A percentile compares a stretch with the other conserved stretches of the same genome.
Conservation (phyloP, 2,329 filamentous ascomycete species). For the Colletotrichum limetticola region DNA sequence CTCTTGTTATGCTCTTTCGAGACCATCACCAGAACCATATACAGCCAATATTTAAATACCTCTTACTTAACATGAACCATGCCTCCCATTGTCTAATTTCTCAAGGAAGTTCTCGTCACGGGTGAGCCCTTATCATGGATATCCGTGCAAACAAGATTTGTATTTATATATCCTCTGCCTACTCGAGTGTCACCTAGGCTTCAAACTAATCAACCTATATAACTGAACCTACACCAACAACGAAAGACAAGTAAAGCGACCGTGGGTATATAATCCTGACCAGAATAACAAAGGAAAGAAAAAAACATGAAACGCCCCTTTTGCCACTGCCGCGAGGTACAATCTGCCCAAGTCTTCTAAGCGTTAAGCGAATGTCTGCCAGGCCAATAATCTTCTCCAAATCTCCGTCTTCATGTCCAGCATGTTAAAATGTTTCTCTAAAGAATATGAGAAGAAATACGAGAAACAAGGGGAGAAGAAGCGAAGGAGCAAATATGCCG, state of each 20-base stretch:
- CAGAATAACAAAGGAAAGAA: neutral
- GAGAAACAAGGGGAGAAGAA: neutral
- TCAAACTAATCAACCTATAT: neutral
- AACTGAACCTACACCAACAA: neutral
- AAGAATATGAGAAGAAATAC: too few relatives aligned
- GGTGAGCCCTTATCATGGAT: too few relatives aligned
- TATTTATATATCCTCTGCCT: neutral
- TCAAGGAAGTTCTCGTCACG: too few relatives aligned
- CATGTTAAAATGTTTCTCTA: neutral
- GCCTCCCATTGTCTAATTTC: too few relatives aligned
- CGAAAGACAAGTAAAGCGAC: neutral
- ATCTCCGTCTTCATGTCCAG: neutral
- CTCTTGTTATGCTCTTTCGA: too few relatives aligned
- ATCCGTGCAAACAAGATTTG: too few relatives aligned
- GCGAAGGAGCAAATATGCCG: conserved; percentile 1
- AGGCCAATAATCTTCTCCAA: neutral
- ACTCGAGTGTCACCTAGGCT: neutral
- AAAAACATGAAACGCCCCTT: neutral
- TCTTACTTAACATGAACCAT: too few relatives aligned
- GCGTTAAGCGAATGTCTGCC: neutral
- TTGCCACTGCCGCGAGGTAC: neutral
- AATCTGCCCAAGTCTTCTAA: neutral
- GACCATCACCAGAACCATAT: too few relatives aligned
- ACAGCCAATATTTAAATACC: too few relatives aligned
- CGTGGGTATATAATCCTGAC: conserved; percentile 17